These are phyloP conservation scores for Maudiozyma pseudohumilis DNA, from an alignment of 805 yeast genomes.

Conservation along the genomic window DNA sequence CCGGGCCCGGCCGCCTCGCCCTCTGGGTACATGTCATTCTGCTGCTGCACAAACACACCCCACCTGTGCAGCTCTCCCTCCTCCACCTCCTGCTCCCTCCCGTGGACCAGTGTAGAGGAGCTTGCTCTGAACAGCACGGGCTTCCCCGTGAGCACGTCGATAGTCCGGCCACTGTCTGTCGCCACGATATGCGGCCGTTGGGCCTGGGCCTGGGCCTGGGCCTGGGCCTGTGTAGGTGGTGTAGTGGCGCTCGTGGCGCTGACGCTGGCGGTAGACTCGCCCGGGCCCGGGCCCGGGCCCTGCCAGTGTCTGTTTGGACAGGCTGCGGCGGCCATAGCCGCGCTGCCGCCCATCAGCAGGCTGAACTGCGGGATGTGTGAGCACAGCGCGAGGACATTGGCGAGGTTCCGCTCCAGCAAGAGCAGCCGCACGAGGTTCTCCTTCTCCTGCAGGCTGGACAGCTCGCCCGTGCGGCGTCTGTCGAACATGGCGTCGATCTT, in stretches of 20 bases:
- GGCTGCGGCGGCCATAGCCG: background rate
- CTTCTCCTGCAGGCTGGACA: conserved; percentile 59
- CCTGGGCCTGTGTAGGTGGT: background rate
- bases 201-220: conserved; percentile 31
- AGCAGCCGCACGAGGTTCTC: conserved; percentile 62
- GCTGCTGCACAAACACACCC: conserved; percentile 71
- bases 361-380: conserved; percentile 19
- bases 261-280: conserved; percentile 2
- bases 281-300: no score
- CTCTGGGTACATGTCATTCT: conserved; percentile 33
- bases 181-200: conserved; percentile 70
- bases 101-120: conserved; percentile 55
- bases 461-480: conserved; percentile 44
- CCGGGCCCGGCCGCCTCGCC: background rate
- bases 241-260: background rate
- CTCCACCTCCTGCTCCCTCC: conserved; percentile 68
- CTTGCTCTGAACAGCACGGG: conserved; percentile 58
- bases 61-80: conserved; percentile 87
- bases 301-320: conserved; percentile 9
- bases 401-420: conserved; percentile 59
- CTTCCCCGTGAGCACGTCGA: conserved; percentile 62
- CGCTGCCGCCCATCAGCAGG: conserved; percentile 8
- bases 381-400: conserved; percentile 38
- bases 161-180: conserved; percentile 47
- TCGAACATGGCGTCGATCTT: conserved; percentile 49